phyloP scores from a whole-genome alignment of 768 basidiomycete genomes.

The Naganishia kalamii region DNA sequence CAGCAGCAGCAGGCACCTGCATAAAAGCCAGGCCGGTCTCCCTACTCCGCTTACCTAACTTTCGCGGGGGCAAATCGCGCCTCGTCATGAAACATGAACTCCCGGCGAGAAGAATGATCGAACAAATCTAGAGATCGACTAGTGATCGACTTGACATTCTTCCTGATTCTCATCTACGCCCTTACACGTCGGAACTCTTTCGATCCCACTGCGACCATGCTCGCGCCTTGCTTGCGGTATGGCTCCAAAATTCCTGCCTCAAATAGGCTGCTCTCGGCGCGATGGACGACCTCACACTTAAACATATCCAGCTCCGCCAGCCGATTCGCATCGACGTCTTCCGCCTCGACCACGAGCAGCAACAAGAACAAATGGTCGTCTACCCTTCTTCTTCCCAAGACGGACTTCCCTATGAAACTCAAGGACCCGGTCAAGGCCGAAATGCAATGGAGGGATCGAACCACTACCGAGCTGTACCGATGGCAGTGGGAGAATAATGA shows the following conservation, averaged over 20 bases:
- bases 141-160: too few relatives aligned
- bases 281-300: neutral
- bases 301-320: neutral
- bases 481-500: conserved; percentile 58
- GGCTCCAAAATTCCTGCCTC: neutral
- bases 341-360: neutral
- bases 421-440: conserved; percentile 61
- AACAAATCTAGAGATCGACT: neutral
- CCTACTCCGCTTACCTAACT: neutral
- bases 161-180: too few relatives aligned
- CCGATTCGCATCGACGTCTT: neutral
- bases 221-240: neutral
- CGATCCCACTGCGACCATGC: too few relatives aligned
- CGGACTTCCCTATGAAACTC: conserved; percentile 66
- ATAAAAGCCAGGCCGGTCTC: too few relatives aligned
- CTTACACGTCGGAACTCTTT: too few relatives aligned
- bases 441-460: conserved; percentile 55
- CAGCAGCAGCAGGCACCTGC: too few relatives aligned
- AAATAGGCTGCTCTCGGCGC: neutral
- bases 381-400: conserved; percentile 75
- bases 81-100: neutral
- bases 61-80: neutral
- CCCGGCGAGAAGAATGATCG: neutral
- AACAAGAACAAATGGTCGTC: conserved; percentile 40
- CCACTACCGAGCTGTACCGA: conserved; percentile 66